A percentile compares a stretch with the other conserved stretches of the same genome.
phyloP scores from a whole-genome alignment of 2,329 filamentous ascomycete species.

The Cordyceps farinosa region DNA sequence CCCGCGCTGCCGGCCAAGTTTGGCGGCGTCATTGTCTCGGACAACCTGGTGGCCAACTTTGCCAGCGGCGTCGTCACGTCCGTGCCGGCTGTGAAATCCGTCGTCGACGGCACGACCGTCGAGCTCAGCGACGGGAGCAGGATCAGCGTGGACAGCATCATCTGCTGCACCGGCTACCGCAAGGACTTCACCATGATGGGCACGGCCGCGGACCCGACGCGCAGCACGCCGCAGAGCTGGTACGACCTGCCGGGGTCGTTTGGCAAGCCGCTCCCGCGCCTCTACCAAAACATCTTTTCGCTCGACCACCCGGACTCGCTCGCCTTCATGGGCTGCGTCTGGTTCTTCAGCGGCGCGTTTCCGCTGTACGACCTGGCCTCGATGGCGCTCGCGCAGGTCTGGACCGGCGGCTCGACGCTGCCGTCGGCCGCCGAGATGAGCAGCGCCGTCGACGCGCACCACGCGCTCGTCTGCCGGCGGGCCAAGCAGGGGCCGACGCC shows the following conservation, averaged over 20 bases:
- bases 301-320: conserved; percentile 40
- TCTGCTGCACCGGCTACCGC: conserved; percentile 36
- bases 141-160: conserved; percentile 29
- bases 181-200: conserved; percentile 28
- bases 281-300: conserved; percentile 45
- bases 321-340: conserved; percentile 39
- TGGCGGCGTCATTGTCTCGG: conserved; percentile 26
- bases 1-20: conserved; percentile 22
- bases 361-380: conserved; percentile 40
- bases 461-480: conserved; percentile 31
- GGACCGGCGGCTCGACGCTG: conserved; percentile 36
- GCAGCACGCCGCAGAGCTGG: conserved; percentile 23
- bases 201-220: conserved; percentile 26
- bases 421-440: conserved; percentile 37
- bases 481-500: conserved; percentile 27
- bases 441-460: conserved; percentile 31
- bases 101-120: conserved; percentile 26
- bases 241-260: conserved; percentile 25
- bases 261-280: conserved; percentile 31
- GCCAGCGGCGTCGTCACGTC: conserved; percentile 35
- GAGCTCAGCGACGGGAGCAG: conserved; percentile 28
- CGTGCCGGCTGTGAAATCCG: conserved; percentile 32
- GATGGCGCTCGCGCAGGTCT: conserved; percentile 43
- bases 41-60: conserved; percentile 31
- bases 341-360: conserved; percentile 33